A percentile compares a stretch with the other conserved stretches of the same genome.
phyloP scores from a whole-genome alignment of 1,284 basidiomycete species.

The Sphaerobolus stellatus region DNA sequence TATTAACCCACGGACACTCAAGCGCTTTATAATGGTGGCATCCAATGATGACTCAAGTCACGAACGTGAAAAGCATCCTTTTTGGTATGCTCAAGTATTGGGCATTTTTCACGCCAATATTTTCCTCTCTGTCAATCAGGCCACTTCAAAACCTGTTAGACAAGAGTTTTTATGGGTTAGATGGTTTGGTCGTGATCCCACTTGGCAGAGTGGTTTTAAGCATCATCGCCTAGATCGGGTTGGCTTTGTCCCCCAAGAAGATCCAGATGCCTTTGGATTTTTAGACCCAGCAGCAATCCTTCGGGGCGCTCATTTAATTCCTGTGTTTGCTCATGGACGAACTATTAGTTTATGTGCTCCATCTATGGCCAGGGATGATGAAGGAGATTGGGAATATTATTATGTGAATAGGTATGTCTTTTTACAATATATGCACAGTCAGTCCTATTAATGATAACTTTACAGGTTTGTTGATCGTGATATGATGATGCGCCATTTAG shows the following conservation, averaged over 20 bases:
- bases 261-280: slow-evolving; percentile 16
- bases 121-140: not conserved
- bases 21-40: slow-evolving; percentile 24
- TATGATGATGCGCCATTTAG: slow-evolving; percentile 27
- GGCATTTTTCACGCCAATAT: slow-evolving; percentile 33
- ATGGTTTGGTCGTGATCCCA: slow-evolving; percentile 12
- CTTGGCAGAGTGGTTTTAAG: not conserved
- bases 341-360: not conserved
- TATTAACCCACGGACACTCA: slow-evolving; percentile 23
- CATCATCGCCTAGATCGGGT: slow-evolving; percentile 6
- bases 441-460: not conserved
- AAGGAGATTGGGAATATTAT: slow-evolving; percentile 18
- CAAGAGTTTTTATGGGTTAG: slow-evolving; percentile 17
- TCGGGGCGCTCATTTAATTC: slow-evolving; percentile 14
- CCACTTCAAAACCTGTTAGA: not conserved
- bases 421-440: not conserved
- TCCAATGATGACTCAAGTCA: slow-evolving; percentile 16
- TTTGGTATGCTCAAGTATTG: slow-evolving; percentile 37
- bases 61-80: slow-evolving; percentile 23
- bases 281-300: slow-evolving; percentile 14
- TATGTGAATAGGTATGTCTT: slow-evolving; percentile 24
- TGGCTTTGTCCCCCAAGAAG: slow-evolving; percentile 8
- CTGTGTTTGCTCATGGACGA: slow-evolving; percentile 12
- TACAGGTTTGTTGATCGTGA: slow-evolving; percentile 29
- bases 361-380: slow-evolving; percentile 8